These are phyloP conservation scores for Astrothelium macrocarpum DNA, from an alignment of 495 filamentous ascomycete genomes.

Conservation along the genomic window DNA sequence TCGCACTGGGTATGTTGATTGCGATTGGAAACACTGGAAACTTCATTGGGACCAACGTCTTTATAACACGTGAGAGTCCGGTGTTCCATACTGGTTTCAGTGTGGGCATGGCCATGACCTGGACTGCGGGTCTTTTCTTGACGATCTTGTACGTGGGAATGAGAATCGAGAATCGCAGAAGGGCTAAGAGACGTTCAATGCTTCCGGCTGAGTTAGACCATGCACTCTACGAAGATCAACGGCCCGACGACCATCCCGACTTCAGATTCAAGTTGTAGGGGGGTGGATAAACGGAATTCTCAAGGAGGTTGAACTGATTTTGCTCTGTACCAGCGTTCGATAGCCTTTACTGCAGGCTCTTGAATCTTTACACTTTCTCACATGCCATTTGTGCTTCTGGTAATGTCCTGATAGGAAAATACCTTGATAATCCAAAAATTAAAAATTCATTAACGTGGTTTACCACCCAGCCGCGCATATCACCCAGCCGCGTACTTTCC, in stretches of 20 bases:
- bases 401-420: too few relatives aligned
- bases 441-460: too few relatives aligned
- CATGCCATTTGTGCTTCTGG: too few relatives aligned
- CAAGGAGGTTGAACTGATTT: too few relatives aligned
- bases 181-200: slow-evolving; percentile 1
- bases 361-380: too few relatives aligned
- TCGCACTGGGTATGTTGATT: slow-evolving; percentile 19
- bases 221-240: slow-evolving; percentile 1
- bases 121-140: slow-evolving; percentile 11
- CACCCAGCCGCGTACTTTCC: too few relatives aligned
- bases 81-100: slow-evolving; percentile 23
- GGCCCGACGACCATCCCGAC: slow-evolving; percentile 15
- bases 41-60: slow-evolving; percentile 19
- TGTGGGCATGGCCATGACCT: slow-evolving; percentile 14
- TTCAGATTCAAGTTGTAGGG: slow-evolving; percentile 16
- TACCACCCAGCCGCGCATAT: too few relatives aligned
- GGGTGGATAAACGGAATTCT: not conserved
- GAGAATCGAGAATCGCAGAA: slow-evolving; percentile 10
- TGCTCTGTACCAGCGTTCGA: too few relatives aligned
- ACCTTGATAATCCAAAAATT: too few relatives aligned
- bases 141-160: slow-evolving; percentile 16
- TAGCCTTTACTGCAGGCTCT: too few relatives aligned
- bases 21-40: slow-evolving; percentile 19
- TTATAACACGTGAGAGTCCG: slow-evolving; percentile 13
- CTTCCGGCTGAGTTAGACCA: slow-evolving; percentile 8